phyloP scores from a whole-genome alignment of 2,329 filamentous ascomycete genomes.

The Venturia effusa region DNA sequence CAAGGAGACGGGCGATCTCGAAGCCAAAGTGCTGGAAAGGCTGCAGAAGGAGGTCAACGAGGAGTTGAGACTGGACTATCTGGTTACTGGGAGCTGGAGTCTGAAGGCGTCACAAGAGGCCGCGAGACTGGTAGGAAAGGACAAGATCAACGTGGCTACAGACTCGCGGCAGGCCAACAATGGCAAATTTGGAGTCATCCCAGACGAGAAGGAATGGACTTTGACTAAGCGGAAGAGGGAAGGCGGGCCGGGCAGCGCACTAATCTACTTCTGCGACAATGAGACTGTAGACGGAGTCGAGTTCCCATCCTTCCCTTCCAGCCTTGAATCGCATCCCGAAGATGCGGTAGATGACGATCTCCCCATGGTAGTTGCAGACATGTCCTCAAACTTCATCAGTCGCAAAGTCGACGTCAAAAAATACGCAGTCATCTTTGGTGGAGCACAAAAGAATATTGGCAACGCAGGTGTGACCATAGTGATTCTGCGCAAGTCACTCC shows the following conservation, averaged over 20 bases:
- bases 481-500: constrained; percentile 69
- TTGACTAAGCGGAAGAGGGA: constrained; percentile 52
- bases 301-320: constrained; percentile 62
- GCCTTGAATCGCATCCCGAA: constrained; percentile 42
- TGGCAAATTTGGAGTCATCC: constrained; percentile 80
- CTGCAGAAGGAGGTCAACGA: constrained; percentile 54
- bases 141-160: constrained; percentile 69
- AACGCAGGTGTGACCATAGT: constrained; percentile 77
- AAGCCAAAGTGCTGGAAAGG: constrained; percentile 46
- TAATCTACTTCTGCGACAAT: constrained; percentile 89
- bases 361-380: constrained; percentile 73
- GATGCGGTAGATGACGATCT: constrained; percentile 51
- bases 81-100: constrained; percentile 86
- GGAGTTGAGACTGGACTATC: constrained; percentile 74
- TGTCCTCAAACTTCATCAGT: constrained; percentile 89
- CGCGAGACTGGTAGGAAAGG: constrained; percentile 60
- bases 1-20: constrained; percentile 36
- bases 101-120: constrained; percentile 83
- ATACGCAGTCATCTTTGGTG: constrained; percentile 76
- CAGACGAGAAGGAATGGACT: constrained; percentile 65
- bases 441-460: constrained; percentile 91
- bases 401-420: constrained; percentile 66
- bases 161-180: constrained; percentile 53
- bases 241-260: constrained; percentile 40
- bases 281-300: constrained; percentile 93